Base-by-base conservation (phyloP, 176 grass and related monocot species). In the Triticum urartu region DNA sequence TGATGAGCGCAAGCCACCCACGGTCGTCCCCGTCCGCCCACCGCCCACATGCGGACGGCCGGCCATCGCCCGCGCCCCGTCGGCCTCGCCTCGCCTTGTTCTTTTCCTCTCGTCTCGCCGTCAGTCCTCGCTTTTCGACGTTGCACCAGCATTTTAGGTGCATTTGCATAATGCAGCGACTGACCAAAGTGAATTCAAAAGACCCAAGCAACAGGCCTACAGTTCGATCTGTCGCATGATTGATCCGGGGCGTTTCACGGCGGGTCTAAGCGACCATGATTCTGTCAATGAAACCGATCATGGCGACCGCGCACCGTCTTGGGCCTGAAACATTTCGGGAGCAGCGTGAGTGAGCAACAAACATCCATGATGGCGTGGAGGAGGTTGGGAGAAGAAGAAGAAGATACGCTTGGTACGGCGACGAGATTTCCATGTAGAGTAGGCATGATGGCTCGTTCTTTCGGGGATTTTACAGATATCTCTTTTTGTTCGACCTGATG, bases 241-340 rank as follows among this genome's bases (percentile, higher is more conserved):
- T 74, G 69, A 64, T 30, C 17, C 68, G 15, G 42, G 15, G 1
- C 17, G 5, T 43, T 32, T 24, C 34, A 61, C 22, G 81, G 15
- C 33, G 30, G 7, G 63, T 38, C n/a, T n/a, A 90, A 83, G 72
- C 84, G 32, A 86, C 12, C 79, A 90, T 82, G 18, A 83, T 87
- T 79, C 42, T 56, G 74, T 6, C 75, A 10, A 13, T 20, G 40
- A 65, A 56, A 79, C 18, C 50, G 50, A 54, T 83, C 89, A 87
- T 90, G 65, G 6, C 22, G 40, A 33, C 3, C 30, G 12, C 0
- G n/a, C 75, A 42, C 68, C 75, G 13, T 21, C 11, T n/a, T 25
- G n/a, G 56, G 42, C 84, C 52, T 10, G 43, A 39, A 35, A 30
- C 79, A 7, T n/a, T 66, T 61, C 40, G 10, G 35, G 7, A 35